Base-by-base conservation (phyloP, 176 grass and related monocot species). In the Metroxylon sagu region DNA sequence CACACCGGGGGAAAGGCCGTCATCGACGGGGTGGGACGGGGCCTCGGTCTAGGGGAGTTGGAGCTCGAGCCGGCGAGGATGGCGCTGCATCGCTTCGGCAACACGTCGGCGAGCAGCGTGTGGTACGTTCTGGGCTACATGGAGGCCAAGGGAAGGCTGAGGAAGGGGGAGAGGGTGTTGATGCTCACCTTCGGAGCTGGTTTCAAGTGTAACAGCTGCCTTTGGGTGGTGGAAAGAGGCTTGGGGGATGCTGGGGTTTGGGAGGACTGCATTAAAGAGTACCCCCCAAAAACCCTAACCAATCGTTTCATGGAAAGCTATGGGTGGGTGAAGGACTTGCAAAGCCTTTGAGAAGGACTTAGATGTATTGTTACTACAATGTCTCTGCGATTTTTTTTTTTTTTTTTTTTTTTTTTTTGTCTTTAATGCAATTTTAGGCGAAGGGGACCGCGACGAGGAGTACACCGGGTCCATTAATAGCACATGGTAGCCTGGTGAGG, bases 31-130 rank as follows among this genome's bases (percentile, higher is more conserved):
- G 86, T 95, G 0, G 86, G 90, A 1, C 83, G 81, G 54, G 80
- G 74, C 6, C 73, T 89, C n/a, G 77, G 77, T 17, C 80, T 95
- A 0, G 74, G 62, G 18, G 80, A 79, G 65, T 60, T 66, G 48
- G 90, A 95, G 50, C 81, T 95, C 14, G 90, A 95, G 76, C 90
- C 90, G 1, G 73, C 80, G 0, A 78, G 86, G 19, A 95, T 95
- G 90, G 89, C 90, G 55, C 85, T 95, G 26, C 85, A 95, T 80
- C 79, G 90, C 18, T 95, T 86, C 61, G 85, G 86, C 6, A 89
- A 95, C 83, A 95, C 86, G n/a, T 95, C 90, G 2, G 90, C 90
- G 4, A 95, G 90, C 77, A 95, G 90, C 69, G 72, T 95, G n/a
- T 95, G 86, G 90, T 95, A 89, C 56, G 90, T 95, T 19, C 65